phyloP scores from a whole-genome alignment of 129 eudicot genomes.

The Apium graveolens region DNA sequence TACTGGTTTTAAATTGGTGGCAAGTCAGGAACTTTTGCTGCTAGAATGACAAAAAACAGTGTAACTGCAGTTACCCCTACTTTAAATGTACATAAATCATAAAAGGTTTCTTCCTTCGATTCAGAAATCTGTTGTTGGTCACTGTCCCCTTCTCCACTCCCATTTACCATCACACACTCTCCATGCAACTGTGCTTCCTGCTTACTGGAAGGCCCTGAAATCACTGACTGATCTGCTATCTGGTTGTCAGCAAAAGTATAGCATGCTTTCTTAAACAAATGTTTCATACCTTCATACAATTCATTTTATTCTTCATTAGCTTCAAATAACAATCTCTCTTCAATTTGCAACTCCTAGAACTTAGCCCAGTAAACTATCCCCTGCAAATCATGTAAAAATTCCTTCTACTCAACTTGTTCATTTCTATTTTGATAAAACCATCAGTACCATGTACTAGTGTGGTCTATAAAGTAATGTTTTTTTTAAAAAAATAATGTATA shows the following conservation, averaged over 20 bases:
- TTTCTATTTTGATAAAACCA: too few relatives aligned
- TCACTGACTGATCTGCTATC: slow-evolving; percentile 18
- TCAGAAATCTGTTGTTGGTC: slow-evolving; percentile 12
- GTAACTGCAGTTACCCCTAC: slow-evolving; percentile 66
- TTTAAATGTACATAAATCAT: slow-evolving; percentile 42
- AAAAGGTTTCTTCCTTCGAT: slow-evolving; percentile 17
- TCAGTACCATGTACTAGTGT: too few relatives aligned
- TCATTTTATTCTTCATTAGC: too few relatives aligned
- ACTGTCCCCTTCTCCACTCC: slow-evolving; percentile 10
- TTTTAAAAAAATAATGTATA: slow-evolving; percentile 70
- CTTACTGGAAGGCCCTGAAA: slow-evolving; percentile 12
- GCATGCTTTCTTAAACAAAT: too few relatives aligned
- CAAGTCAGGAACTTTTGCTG: slow-evolving; percentile 95
- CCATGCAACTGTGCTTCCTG: slow-evolving; percentile 20
- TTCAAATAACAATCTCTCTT: too few relatives aligned
- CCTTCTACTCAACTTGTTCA: too few relatives aligned
- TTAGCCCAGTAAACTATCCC: too few relatives aligned
- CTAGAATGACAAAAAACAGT: slow-evolving; percentile 82
- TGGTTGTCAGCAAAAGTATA: slow-evolving; percentile 4
- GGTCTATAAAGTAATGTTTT: neutral
- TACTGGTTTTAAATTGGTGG: slow-evolving; percentile 85
- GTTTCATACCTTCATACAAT: too few relatives aligned
- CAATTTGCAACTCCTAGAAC: too few relatives aligned
- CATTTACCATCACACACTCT: slow-evolving; percentile 17
- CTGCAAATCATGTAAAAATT: too few relatives aligned